Base-by-base conservation (phyloP, 495 filamentous ascomycete species). In the Xylaria nigripes region DNA sequence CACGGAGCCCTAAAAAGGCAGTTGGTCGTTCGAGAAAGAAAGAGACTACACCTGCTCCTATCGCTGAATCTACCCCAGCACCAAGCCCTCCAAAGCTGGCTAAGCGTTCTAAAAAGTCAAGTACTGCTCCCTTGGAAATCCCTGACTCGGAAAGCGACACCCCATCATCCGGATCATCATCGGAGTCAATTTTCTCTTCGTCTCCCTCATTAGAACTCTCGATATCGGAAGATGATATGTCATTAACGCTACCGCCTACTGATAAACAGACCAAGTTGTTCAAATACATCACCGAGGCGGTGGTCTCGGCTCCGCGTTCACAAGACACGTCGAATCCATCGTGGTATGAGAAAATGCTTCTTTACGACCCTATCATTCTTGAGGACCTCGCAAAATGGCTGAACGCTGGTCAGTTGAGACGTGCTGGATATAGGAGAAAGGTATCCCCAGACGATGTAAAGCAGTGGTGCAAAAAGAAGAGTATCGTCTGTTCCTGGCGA, bases 311-410 rank as follows among this genome's bases (percentile, higher is more conserved):
- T 56, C 76, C 72, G 25, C 78, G 61, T 52, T 80, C 74, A 15
- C 77, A 64, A 40, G 72, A 78, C 62, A 73, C 69, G 5, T 51
- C 54, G 23, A 67, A 71, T 29, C 82, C 80, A 10, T 87, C 77
- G 6, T 96, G 88, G 85, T 75, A 94, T 50, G 86, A 96, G 72
- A 92, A 90, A 67, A 96, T 98, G 44, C 75, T 97, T 16, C 83
- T 96, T 70, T 97, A 92, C 65, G 92, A 97, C 57, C 90, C 94
- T 0, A 86, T 98, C 36, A 75, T 93, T 0, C 64, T 96, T 1
- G 93, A 97, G 67, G 93, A 96, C 51, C 71, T 98, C 8, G 76
- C 90, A 5, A 72, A 68, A 1, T 97, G 89, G 89, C 66, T 98
- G 22, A 96, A 95, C 55, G 77, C 75, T 16, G 81, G 86, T 29